Evolutionary conservation across 148 eudicot species (phyloP), one percentile per base, ranked within the genome.

Genomic region (Rhododendron simsii): DNA sequence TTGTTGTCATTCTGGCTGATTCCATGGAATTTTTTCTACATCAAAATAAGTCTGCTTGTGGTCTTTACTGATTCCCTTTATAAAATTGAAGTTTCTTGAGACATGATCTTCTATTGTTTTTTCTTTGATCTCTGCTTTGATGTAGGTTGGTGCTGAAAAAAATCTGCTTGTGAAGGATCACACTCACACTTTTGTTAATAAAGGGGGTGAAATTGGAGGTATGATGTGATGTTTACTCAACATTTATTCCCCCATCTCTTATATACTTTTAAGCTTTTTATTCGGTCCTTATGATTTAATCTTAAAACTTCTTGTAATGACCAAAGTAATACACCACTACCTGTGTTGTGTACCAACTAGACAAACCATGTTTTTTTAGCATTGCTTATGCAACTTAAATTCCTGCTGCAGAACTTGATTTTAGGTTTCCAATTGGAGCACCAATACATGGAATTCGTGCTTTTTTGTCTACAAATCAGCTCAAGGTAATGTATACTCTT

Each of bases 111-210:
- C 81, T 67, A 86, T 53, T 55, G 81, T 84, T 81, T 87, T 39
- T 83, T 84, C 85, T 65, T 39, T 63, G 78, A 84, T 88, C n/a
- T 77, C 76, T 57, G 18, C 67, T 61, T 53, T 57, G 81, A 51
- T 50, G 11, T 90, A 97, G 99, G 99, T 93, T 73, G 99, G 98
- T 65, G 98, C 98, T 41, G 98, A 95, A 5, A 93, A 91, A 85
- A 97, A 97, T 93, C 91, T 97, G 77, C 99, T 97, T 87, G 98
- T 94, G 89, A 97, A 97, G 94, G 98, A 97, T 89, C 99, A 97
- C 86, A 95, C 98, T 84, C 99, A 97, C 90, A 94, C 98, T 84
- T 97, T 97, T 83, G 95, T 97, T 30, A 97, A 97, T 88, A 90
- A 87, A 92, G 98, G 98, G 86, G 99, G 98, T 89, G 93, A 94